Percentiles rank a stretch among this genome's conserved stretches.
phyloP scores from a whole-genome alignment of 257 asterid species.

The Solanum sparsipilum region DNA sequence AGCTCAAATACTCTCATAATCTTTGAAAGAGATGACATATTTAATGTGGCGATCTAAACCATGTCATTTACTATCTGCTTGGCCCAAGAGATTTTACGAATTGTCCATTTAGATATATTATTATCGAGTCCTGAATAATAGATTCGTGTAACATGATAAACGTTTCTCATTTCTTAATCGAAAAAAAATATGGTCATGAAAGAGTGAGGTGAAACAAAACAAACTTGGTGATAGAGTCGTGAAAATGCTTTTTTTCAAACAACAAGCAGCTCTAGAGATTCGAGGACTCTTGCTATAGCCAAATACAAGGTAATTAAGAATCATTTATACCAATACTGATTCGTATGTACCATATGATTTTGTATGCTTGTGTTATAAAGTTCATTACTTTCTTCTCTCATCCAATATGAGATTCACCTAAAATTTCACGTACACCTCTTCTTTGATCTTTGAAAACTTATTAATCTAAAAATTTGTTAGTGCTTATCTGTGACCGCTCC shows the following conservation, averaged over 20 bases:
- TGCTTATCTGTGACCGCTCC: neutral
- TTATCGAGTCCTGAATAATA: rapidly evolving
- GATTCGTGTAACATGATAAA: neutral
- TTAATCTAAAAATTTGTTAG: neutral
- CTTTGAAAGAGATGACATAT: no score
- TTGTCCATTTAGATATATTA: neutral
- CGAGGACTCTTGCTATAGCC: neutral
- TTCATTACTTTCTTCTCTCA: neutral
- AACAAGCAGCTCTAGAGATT: neutral
- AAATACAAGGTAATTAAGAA: neutral
- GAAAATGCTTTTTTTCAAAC: no score
- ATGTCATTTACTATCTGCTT: neutral
- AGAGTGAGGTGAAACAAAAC: neutral
- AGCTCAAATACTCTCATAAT: neutral
- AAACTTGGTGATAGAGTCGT: neutral
- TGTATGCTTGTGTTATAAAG: no score
- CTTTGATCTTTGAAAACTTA: neutral
- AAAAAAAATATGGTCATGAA: neutral
- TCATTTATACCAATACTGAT: no score
- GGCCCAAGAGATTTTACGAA: neutral
- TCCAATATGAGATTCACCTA: neutral
- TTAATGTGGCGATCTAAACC: neutral
- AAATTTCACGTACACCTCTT: neutral
- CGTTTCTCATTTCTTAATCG: neutral
- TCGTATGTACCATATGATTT: neutral